Percentiles rank a stretch among this genome's conserved stretches.
phyloP scores from a whole-genome alignment of 1,139 yeast genomes.

The Saccharomyces hybrid region DNA sequence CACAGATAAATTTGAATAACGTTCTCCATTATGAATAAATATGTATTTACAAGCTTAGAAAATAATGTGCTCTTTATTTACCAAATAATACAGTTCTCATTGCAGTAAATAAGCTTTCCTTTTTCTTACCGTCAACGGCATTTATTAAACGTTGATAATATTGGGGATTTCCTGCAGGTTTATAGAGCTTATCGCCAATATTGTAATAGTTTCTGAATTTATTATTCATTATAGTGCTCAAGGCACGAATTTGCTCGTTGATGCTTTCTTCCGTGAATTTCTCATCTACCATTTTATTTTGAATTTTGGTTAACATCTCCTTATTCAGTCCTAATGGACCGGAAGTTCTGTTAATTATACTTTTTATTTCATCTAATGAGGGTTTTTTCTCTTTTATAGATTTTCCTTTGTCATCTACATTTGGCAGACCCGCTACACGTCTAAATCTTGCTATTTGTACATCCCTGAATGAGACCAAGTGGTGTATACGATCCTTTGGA shows the following conservation, averaged over 20 bases:
- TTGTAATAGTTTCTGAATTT: conserved; percentile 57
- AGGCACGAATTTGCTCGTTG: conserved; percentile 51
- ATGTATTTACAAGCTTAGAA: conserved; percentile 4
- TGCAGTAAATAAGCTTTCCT: conserved; percentile 58
- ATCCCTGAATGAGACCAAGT: conserved; percentile 60
- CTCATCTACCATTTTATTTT: conserved; percentile 30
- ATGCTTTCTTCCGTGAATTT: conserved; percentile 41
- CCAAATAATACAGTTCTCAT: conserved; percentile 64
- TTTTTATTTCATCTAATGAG: conserved; percentile 29
- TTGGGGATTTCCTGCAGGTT: conserved; percentile 76
- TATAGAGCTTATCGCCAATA: conserved; percentile 55
- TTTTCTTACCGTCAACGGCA: conserved; percentile 67
- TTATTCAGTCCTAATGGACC: conserved; percentile 30
- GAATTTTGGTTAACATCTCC: conserved; percentile 32
- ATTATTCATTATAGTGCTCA: conserved; percentile 51
- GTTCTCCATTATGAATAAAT: not conserved
- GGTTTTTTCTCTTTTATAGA: conserved; percentile 27
- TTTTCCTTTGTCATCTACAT: conserved; percentile 24
- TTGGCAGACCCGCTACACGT: conserved; percentile 36
- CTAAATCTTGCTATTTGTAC: conserved; percentile 52
- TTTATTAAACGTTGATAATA: conserved; percentile 64
- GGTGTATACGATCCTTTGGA: conserved; percentile 61
- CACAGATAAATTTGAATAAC: not conserved
- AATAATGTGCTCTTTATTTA: conserved; percentile 34
- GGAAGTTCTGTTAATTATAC: conserved; percentile 30